These are phyloP conservation scores for Malania oleifera DNA, from an alignment of 164 flowering plant species.

Conservation along the genomic window DNA sequence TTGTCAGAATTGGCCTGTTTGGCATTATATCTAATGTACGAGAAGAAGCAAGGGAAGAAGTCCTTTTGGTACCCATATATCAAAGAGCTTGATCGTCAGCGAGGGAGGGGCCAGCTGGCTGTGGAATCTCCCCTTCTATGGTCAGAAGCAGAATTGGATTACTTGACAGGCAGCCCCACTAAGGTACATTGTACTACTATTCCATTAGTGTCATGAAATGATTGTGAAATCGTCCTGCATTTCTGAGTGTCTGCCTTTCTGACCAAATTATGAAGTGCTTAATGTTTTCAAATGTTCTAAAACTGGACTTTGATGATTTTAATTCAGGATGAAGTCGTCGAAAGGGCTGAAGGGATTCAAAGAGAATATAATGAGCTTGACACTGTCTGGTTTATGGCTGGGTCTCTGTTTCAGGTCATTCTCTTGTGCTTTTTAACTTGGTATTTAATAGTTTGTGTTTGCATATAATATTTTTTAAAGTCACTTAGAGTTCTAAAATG, in stretches of 20 bases:
- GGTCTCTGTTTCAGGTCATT: slow-evolving; percentile 92
- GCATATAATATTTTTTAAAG: too few relatives aligned
- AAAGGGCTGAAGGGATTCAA: slow-evolving; percentile 84
- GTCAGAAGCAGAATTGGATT: slow-evolving; percentile 80
- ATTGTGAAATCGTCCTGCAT: not conserved
- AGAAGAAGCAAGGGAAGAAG: slow-evolving; percentile 95
- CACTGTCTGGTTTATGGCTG: slow-evolving; percentile 99
- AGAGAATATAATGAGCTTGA: slow-evolving; percentile 96
- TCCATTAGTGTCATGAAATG: slow-evolving; percentile 3
- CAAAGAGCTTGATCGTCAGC: slow-evolving; percentile 93
- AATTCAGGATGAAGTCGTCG: slow-evolving; percentile 72
- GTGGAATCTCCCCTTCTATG: slow-evolving; percentile 97
- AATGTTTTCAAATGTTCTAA: slow-evolving; percentile 11
- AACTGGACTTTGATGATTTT: slow-evolving; percentile 10
- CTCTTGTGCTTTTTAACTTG: not conserved
- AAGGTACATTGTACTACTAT: slow-evolving; percentile 40
- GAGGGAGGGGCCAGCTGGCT: slow-evolving; percentile 95
- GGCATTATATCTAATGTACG: slow-evolving; percentile 97
- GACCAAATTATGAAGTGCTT: not conserved
- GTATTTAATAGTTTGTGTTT: too few relatives aligned
- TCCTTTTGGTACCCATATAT: slow-evolving; percentile 98
- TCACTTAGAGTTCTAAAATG: too few relatives aligned
- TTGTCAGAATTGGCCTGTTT: slow-evolving; percentile 95
- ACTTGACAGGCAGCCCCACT: slow-evolving; percentile 89
- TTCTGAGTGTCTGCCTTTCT: not conserved